Percentiles rank a stretch among this genome's conserved stretches.
phyloP scores from a whole-genome alignment of 345 rosid species.

The Excoecaria agallocha region DNA sequence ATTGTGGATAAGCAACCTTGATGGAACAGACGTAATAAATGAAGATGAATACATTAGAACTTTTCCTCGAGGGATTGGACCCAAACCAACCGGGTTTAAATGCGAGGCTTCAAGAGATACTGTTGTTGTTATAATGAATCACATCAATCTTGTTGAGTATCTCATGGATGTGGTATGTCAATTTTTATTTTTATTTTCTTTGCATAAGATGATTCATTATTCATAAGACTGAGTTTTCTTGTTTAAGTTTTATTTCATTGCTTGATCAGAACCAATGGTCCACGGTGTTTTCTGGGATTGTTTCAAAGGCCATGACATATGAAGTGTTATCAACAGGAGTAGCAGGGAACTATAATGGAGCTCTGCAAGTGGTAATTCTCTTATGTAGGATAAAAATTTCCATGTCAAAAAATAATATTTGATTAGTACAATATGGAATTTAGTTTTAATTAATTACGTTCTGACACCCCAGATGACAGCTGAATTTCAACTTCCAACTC shows the following conservation, averaged over 20 bases:
- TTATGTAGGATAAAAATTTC: too few species aligned
- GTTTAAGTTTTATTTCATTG: not conserved
- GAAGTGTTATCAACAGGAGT: constrained; percentile 63
- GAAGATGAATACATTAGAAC: constrained; percentile 63
- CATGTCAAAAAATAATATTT: too few species aligned
- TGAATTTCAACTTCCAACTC: constrained; percentile 75
- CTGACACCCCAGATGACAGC: constrained; percentile 62
- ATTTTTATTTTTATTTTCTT: too few species aligned
- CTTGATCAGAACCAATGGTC: constrained; percentile 73
- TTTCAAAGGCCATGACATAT: constrained; percentile 61
- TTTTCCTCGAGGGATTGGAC: constrained; percentile 60
- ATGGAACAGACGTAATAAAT: constrained; percentile 49
- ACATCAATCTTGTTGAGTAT: constrained; percentile 57
- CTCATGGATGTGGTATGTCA: constrained; percentile 71
- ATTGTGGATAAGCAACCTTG: constrained; percentile 58
- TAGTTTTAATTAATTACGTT: too few species aligned
- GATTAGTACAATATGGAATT: too few species aligned
- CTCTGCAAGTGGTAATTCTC: constrained; percentile 64
- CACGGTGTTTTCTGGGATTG: constrained; percentile 60
- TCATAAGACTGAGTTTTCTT: too few species aligned
- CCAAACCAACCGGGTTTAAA: constrained; percentile 56
- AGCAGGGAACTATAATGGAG: constrained; percentile 68
- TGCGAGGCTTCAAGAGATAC: constrained; percentile 84
- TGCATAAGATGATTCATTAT: too few species aligned
- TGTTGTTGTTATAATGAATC: constrained; percentile 64